Evolutionary conservation across 2,329 filamentous ascomycete species (phyloP).

Genomic region (Neofusicoccum cordaticola): DNA sequence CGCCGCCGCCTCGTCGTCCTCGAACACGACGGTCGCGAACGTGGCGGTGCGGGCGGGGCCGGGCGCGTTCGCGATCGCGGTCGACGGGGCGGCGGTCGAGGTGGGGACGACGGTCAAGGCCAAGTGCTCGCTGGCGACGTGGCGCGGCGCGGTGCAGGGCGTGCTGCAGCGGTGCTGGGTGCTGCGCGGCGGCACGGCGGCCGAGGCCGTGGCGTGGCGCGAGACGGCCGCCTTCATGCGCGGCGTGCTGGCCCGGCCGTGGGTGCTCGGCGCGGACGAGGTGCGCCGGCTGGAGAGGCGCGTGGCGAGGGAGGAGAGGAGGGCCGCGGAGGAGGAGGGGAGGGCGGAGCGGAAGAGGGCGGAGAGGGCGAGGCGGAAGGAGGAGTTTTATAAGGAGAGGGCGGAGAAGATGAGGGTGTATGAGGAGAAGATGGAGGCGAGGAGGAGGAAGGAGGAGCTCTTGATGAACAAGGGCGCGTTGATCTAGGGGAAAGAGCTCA

Average conservation of each 20-base stretch:
- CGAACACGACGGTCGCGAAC: slow-evolving; percentile 38
- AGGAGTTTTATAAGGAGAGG: slow-evolving; percentile 30
- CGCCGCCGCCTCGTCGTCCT: slow-evolving; percentile 18
- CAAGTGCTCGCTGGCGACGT: slow-evolving; percentile 56
- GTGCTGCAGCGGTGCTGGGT: slow-evolving; percentile 52
- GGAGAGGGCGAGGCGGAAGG: slow-evolving; percentile 34
- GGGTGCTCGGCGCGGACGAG: slow-evolving; percentile 49
- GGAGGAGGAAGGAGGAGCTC: slow-evolving; percentile 41
- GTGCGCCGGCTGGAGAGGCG: slow-evolving; percentile 36
- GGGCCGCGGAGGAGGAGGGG: slow-evolving; percentile 34
- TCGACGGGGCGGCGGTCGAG: slow-evolving; percentile 36
- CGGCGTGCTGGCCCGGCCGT: slow-evolving; percentile 52
- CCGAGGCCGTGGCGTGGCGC: slow-evolving; percentile 54
- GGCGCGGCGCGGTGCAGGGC: slow-evolving; percentile 52
- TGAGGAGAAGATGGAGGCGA: slow-evolving; percentile 43
- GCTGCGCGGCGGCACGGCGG: slow-evolving; percentile 49
- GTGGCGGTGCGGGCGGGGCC: slow-evolving; percentile 35
- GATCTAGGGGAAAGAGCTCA: slow-evolving; percentile 18
- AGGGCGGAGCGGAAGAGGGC: slow-evolving; percentile 32
- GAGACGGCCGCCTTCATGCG: slow-evolving; percentile 50
- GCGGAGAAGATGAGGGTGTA: slow-evolving; percentile 30
- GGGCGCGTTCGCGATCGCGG: slow-evolving; percentile 43
- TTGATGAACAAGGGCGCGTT: slow-evolving; percentile 44
- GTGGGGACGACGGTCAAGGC: slow-evolving; percentile 54
- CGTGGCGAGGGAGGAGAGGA: slow-evolving; percentile 31